Percentiles rank a stretch among this genome's conserved stretches.
These are phyloP conservation scores for Pythium guiyangense DNA, from an alignment of 352 stramenopile genomes.

Conservation along the genomic window DNA sequence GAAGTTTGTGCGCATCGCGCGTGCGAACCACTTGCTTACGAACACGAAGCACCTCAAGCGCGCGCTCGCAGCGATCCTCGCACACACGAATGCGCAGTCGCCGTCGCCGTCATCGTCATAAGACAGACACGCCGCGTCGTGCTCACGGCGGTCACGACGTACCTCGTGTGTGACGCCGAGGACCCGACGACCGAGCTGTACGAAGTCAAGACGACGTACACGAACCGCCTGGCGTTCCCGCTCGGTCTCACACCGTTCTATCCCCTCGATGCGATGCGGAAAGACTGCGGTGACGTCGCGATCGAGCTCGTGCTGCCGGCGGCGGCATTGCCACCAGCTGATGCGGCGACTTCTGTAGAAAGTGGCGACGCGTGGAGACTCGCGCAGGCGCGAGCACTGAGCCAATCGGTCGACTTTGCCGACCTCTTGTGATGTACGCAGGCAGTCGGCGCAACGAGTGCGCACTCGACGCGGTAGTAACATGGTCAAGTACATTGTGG, in stretches of 20 bases:
- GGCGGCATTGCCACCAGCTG: no score
- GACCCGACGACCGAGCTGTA: slow-evolving; percentile 61
- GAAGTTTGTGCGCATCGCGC: slow-evolving; percentile 42
- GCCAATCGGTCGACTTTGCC: not conserved
- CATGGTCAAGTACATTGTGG: not conserved
- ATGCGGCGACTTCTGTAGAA: no score
- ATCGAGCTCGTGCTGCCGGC: slow-evolving; percentile 24
- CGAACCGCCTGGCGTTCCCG: slow-evolving; percentile 54
- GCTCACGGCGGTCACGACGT: slow-evolving; percentile 54
- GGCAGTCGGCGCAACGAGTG: not conserved
- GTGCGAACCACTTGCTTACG: slow-evolving; percentile 71
- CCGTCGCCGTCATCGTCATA: no score
- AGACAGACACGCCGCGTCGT: no score
- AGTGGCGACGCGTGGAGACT: no score
- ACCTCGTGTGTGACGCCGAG: slow-evolving; percentile 61
- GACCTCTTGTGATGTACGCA: not conserved
- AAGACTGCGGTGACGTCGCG: slow-evolving; percentile 36
- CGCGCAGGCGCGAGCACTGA: no score
- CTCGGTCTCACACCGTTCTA: no score
- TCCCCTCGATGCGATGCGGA: slow-evolving; percentile 38
- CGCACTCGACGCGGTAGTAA: not conserved
- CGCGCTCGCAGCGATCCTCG: slow-evolving; percentile 40
- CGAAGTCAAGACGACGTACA: slow-evolving; percentile 51
- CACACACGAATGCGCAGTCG: no score
- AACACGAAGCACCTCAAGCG: slow-evolving; percentile 76